Evolutionary conservation across 106 monocot species (phyloP), one percentile per base, ranked within the genome.

Genomic region (Hemerocallis citrina): DNA sequence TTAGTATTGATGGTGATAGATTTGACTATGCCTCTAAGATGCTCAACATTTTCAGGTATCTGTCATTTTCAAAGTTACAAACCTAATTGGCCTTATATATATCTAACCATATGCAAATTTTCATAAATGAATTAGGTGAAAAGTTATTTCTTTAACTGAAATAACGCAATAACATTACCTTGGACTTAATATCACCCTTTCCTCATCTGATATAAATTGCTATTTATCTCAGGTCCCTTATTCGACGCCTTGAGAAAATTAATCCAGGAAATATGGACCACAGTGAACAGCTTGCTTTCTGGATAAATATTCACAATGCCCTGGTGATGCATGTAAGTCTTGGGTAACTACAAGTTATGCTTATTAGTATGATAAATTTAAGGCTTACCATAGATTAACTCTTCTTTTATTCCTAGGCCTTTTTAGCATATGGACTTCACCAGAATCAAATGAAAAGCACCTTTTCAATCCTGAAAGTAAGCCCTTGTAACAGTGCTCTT

Each of bases 271-370:
- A 77, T 44, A 63, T 93, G 85, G 32, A 17, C 15, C 70, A 72
- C 52, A 70, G 77, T 9, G 84, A 89, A 50, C 82, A 89, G 64
- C 75, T 93, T 23, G 78, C 82, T 28, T 93, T 93, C 57, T 93
- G 93, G 93, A 82, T 93, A 34, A 93, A 93, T 62, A 75, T 93
- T 43, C 89, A 93, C 56, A 93, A 93, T 71, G 85, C 93, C 19
- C 68, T 93, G 62, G 82, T 89, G 38, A 93, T 89, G 93, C 93
- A 93, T 73, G 93, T 93, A 89, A 16, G 93, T 40, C 24, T 2
- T 7, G 38, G 27, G 20, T 34, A 9, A 7, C 27, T 7, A 15
- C 16, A 60, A 17, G 9, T 47, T 39, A 31, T 69, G 8, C 13
- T 31, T 40, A 47, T n/a, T 3, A 54, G 34, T 21, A 39, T 24